Percentiles rank a stretch among this genome's conserved stretches.
Conservation (phyloP, 371 early-diverging fungal genomes). For the Mortierella sp. region DNA sequence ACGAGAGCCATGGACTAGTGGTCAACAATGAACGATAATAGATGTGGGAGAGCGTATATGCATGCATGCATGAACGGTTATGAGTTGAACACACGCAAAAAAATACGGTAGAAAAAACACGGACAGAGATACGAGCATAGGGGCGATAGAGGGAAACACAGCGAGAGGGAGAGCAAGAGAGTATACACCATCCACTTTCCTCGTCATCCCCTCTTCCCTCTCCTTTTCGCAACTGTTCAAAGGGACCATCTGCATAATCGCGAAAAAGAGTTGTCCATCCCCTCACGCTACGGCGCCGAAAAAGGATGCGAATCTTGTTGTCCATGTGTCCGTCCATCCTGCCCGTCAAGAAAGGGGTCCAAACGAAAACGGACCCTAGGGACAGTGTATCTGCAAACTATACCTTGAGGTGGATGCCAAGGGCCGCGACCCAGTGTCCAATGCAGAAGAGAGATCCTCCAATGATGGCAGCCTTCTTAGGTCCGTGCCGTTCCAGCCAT, state of each 20-base stretch:
- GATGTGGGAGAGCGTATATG: neutral
- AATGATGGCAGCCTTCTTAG: conserved; percentile 66
- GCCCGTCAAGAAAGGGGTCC: no score
- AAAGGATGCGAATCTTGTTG: no score
- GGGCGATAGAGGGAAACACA: neutral
- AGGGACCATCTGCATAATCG: neutral
- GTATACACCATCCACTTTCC: neutral
- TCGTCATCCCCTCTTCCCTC: neutral
- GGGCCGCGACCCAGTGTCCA: conserved; percentile 71
- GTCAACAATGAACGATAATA: neutral
- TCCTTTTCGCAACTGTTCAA: neutral
- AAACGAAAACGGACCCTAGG: neutral
- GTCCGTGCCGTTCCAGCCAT: conserved; percentile 76
- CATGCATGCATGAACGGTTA: neutral
- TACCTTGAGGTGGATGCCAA: conserved; percentile 67
- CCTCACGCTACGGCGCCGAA: neutral
- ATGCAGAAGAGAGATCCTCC: conserved; percentile 68
- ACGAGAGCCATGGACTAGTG: conserved; percentile 64
- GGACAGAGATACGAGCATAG: neutral
- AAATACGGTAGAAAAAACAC: neutral
- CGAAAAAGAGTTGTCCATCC: neutral
- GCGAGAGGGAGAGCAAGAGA: neutral
- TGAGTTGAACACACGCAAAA: neutral
- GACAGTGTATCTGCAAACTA: neutral
- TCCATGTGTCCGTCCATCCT: no score